Percentiles rank a stretch among this genome's conserved stretches.
Evolutionary conservation across 208 protist species (phyloP).

Genomic region (Vickermania spadyakhi): DNA sequence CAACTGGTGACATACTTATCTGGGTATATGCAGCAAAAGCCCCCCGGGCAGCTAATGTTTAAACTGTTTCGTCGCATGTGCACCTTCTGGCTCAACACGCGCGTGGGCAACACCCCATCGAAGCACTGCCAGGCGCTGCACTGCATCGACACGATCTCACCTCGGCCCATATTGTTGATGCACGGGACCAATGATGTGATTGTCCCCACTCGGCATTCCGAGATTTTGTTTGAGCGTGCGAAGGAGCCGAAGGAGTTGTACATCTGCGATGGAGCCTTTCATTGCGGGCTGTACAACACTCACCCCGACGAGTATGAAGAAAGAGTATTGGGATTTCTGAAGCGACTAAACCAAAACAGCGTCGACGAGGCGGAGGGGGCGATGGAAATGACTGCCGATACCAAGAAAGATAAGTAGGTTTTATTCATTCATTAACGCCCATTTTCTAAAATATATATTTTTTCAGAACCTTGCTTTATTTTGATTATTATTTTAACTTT

Average conservation of each 20-base stretch:
- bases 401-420: too few species aligned
- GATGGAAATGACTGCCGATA: too few species aligned
- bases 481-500: too few species aligned
- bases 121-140: conserved; percentile 81
- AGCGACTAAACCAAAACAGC: conserved; percentile 18
- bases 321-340: conserved; percentile 50
- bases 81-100: conserved; percentile 77
- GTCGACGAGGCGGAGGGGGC: too few species aligned
- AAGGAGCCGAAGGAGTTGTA: conserved; percentile 83
- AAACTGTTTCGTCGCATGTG: conserved; percentile 47
- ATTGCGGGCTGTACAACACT: conserved; percentile 88
- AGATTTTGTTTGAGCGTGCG: conserved; percentile 67
- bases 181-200: conserved; percentile 84
- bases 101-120: conserved; percentile 79
- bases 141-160: conserved; percentile 63
- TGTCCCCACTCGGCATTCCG: conserved; percentile 74
- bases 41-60: conserved; percentile 51
- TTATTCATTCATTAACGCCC: too few species aligned
- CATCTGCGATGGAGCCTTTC: conserved; percentile 72
- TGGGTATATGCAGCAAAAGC: conserved; percentile 59
- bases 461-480: too few species aligned
- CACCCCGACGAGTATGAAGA: conserved; percentile 69
- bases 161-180: conserved; percentile 82
- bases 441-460: too few species aligned
- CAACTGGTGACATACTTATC: conserved; percentile 56